A percentile compares a stretch with the other conserved stretches of the same genome.
Conservation (phyloP, 2,329 filamentous ascomycete genomes). For the Hypoxylon sp. region DNA sequence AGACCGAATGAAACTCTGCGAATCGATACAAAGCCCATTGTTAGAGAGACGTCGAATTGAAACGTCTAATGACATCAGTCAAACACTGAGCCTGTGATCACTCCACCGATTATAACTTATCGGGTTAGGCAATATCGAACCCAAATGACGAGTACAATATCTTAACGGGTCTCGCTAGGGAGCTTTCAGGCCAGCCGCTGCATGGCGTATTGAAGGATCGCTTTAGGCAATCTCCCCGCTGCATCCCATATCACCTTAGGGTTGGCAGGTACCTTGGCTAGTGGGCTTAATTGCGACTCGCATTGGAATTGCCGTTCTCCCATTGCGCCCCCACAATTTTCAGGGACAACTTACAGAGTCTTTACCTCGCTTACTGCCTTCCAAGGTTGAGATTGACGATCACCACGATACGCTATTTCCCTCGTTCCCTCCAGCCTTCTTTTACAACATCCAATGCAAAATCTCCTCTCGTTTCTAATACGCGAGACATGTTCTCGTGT, state of each 20-base stretch:
- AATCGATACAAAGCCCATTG: conserved; percentile 6
- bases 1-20: conserved; percentile 5
- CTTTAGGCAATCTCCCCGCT: conserved; percentile 39
- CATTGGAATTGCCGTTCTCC: conserved; percentile 43
- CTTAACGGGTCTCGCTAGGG: conserved; percentile 19
- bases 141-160: conserved; percentile 7
- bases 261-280: no score
- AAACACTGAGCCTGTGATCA: background rate
- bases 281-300: conserved; percentile 41
- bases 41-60: background rate
- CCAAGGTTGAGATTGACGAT: conserved; percentile 28
- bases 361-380: conserved; percentile 13
- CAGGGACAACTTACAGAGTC: conserved; percentile 24
- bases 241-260: conserved; percentile 6
- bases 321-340: conserved; percentile 40
- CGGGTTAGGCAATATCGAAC: conserved; percentile 13
- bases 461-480: conserved; percentile 29
- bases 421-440: conserved; percentile 14
- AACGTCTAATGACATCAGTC: background rate
- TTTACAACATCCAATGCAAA: conserved; percentile 7
- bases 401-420: conserved; percentile 2
- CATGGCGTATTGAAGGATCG: conserved; percentile 24
- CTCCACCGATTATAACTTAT: conserved; percentile 12
- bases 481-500: conserved; percentile 23
- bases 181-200: background rate